A percentile compares a stretch with the other conserved stretches of the same genome.
These are phyloP conservation scores for Pichia phayaonensis DNA, from an alignment of 805 yeast species.

Conservation along the genomic window DNA sequence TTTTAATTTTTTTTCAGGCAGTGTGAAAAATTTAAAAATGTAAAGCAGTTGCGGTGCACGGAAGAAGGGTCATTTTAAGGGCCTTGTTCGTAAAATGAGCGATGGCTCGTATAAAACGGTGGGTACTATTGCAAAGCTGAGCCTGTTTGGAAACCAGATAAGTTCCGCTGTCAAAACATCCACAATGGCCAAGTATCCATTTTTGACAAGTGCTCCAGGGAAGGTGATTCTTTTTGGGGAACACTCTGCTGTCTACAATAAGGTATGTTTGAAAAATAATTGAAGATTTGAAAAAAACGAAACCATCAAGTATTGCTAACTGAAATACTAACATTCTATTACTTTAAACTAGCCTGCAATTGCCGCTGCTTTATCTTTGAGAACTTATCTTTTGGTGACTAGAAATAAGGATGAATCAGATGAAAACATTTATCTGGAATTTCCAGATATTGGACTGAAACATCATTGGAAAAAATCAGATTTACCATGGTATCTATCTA, in stretches of 20 bases:
- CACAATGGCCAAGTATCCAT: constrained; percentile 34
- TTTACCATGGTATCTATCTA: constrained; percentile 50
- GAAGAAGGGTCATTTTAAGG: not conserved
- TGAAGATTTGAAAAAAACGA: not conserved
- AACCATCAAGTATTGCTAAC: not conserved
- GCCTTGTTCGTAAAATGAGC: too few species aligned
- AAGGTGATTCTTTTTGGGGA: constrained; percentile 95
- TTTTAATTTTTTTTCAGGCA: constrained; percentile 8
- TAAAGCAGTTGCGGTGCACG: not conserved
- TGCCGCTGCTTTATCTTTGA: constrained; percentile 85
- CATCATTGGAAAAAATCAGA: constrained; percentile 55
- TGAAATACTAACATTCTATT: constrained; percentile 2
- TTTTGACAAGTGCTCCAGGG: constrained; percentile 89
- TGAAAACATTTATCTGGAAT: constrained; percentile 52
- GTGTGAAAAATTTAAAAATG: not conserved
- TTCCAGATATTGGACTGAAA: constrained; percentile 72
- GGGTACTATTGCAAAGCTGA: not conserved
- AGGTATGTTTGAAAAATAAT: constrained; percentile 29
- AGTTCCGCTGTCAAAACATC: not conserved
- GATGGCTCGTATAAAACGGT: not conserved
- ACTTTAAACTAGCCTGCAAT: constrained; percentile 60
- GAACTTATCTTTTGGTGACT: constrained; percentile 71
- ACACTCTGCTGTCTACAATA: constrained; percentile 89
- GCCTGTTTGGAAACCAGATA: not conserved
- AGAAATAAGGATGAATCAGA: constrained; percentile 31